phyloP scores from a whole-genome alignment of 768 basidiomycete species.

The Termitomyces sp. region DNA sequence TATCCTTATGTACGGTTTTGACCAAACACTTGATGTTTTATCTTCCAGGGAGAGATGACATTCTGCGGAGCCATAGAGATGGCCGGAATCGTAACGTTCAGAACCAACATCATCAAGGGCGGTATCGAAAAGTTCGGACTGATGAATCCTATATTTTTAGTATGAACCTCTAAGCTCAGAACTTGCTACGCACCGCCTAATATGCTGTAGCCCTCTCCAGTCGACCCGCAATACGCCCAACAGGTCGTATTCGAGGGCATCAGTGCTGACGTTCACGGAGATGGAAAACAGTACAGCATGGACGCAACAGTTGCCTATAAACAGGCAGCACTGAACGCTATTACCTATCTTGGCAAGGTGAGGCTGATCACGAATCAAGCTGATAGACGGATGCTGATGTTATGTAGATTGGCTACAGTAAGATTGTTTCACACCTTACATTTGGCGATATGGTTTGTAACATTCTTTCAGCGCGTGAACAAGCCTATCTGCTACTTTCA shows the following conservation, averaged over 20 bases:
- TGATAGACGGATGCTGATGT: not conserved
- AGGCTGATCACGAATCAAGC: not conserved
- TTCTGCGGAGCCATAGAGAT: conserved; percentile 81
- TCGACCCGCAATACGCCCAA: conserved; percentile 71
- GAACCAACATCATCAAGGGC: conserved; percentile 65
- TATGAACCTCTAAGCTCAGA: conserved; percentile 19
- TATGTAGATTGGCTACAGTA: conserved; percentile 66
- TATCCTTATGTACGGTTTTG: not conserved
- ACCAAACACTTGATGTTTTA: not conserved
- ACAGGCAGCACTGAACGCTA: conserved; percentile 73
- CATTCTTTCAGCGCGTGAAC: conserved; percentile 56
- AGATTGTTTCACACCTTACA: conserved; percentile 18
- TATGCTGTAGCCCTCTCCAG: conserved; percentile 54
- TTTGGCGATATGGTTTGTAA: not conserved
- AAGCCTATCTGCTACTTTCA: conserved; percentile 65
- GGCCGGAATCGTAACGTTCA: conserved; percentile 73
- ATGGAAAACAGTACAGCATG: conserved; percentile 75
- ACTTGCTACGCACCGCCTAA: not conserved
- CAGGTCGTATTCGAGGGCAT: conserved; percentile 77
- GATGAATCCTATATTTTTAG: conserved; percentile 72
- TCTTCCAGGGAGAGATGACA: conserved; percentile 55
- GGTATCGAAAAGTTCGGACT: conserved; percentile 70
- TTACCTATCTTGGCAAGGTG: conserved; percentile 67
- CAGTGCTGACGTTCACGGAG: conserved; percentile 67
- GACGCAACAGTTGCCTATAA: conserved; percentile 79